phyloP scores from a whole-genome alignment of 305 asterid species.

The Lippia alba region DNA sequence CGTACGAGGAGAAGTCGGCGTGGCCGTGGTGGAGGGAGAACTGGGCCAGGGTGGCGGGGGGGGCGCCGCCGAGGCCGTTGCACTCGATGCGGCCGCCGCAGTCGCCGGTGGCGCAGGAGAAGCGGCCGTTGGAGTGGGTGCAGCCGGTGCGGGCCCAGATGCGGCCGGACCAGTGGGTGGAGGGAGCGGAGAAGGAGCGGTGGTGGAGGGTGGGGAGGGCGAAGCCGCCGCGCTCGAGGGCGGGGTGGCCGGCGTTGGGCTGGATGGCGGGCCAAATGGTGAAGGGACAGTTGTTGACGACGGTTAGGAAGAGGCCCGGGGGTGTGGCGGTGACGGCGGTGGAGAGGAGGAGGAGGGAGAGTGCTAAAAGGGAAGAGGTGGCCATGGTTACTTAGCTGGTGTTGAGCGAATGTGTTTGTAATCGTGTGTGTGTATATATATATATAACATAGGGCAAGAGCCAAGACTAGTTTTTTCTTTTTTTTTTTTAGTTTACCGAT shows the following conservation, averaged over 20 bases:
- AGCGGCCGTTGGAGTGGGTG: constrained; percentile 46
- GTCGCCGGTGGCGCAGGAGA: constrained; percentile 85
- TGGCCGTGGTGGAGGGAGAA: constrained; percentile 84
- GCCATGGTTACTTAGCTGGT: constrained; percentile 36
- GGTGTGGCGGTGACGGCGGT: constrained; percentile 37
- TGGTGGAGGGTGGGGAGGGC: constrained; percentile 56
- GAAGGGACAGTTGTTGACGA: constrained; percentile 92
- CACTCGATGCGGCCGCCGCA: constrained; percentile 81
- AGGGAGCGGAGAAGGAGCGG: constrained; percentile 82
- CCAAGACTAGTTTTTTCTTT: no score
- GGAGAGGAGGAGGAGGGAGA: constrained; percentile 44
- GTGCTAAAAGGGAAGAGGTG: constrained; percentile 9
- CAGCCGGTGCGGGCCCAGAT: constrained; percentile 92
- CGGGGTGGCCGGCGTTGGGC: constrained; percentile 81
- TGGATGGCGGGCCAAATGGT: constrained; percentile 94
- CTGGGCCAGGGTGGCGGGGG: constrained; percentile 82
- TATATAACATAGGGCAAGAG: no score
- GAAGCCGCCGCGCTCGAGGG: constrained; percentile 87
- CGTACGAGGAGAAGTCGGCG: constrained; percentile 80
- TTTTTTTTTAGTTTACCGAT: no score
- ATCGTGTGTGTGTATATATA: constrained; percentile 4
- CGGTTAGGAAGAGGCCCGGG: constrained; percentile 55
- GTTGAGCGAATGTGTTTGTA: neutral
- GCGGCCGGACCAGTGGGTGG: constrained; percentile 90
- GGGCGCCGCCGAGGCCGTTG: constrained; percentile 70